Percentiles rank a stretch among this genome's conserved stretches.
These are phyloP conservation scores for Russula sp. DNA, from an alignment of 768 basidiomycete genomes.

Conservation along the genomic window DNA sequence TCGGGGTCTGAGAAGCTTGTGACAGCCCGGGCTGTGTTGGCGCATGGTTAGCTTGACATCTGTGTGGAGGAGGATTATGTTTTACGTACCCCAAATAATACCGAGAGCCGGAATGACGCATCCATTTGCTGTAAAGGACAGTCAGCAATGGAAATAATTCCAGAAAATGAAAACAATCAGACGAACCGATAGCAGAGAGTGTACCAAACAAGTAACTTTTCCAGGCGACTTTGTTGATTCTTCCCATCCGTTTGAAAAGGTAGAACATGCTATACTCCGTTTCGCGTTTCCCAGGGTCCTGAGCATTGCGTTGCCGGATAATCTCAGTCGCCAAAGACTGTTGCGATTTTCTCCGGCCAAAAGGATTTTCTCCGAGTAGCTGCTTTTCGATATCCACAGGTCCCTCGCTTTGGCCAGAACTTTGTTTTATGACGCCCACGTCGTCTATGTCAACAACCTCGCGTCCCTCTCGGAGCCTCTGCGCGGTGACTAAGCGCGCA, in stretches of 20 bases:
- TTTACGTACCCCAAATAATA: slow-evolving; percentile 48
- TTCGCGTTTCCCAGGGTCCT: slow-evolving; percentile 29
- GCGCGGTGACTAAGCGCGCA: slow-evolving; percentile 64
- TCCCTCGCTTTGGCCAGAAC: not conserved
- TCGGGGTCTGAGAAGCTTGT: slow-evolving; percentile 42
- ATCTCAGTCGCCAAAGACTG: slow-evolving; percentile 61
- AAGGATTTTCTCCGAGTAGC: slow-evolving; percentile 50
- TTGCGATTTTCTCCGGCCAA: slow-evolving; percentile 44
- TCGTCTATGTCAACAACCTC: slow-evolving; percentile 25
- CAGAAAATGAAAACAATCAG: not conserved
- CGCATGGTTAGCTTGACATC: not conserved
- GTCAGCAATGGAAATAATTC: not conserved
- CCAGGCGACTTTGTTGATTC: slow-evolving; percentile 52
- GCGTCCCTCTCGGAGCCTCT: slow-evolving; percentile 57
- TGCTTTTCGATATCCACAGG: slow-evolving; percentile 43
- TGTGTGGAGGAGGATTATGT: not conserved
- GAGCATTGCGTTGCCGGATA: slow-evolving; percentile 38
- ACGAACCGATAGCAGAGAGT: slow-evolving; percentile 37
- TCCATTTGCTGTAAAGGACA: slow-evolving; percentile 36
- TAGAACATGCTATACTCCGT: slow-evolving; percentile 42
- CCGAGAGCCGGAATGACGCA: slow-evolving; percentile 67
- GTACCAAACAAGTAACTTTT: slow-evolving; percentile 51
- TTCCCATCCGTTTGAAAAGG: slow-evolving; percentile 62
- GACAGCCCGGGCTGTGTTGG: slow-evolving; percentile 39
- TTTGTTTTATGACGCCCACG: not conserved